Base-by-base conservation (phyloP, 371 early-diverging fungal genomes). In the Actinomortierella wolfii region DNA sequence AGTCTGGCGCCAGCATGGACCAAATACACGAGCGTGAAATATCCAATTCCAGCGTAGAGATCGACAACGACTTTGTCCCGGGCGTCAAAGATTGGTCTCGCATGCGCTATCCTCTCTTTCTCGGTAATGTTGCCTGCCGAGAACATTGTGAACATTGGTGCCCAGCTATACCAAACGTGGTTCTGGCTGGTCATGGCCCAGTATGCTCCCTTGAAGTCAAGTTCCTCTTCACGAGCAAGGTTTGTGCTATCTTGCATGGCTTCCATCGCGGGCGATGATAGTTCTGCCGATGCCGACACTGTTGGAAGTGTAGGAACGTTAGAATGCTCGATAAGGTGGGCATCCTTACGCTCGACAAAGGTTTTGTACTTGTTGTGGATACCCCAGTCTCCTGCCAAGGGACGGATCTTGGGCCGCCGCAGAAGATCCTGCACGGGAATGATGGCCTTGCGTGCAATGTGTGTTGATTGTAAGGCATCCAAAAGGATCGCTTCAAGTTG, bases 61-160 rank as follows among this genome's bases (percentile, higher is more conserved):
- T 80, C 80, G 21, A 80, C 68, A 8, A 80, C 74, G 1, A 56
- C 34, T 25, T 76, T 67, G 26, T 56, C 62, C 4, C 44, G 50
- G 24, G 64, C 61, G 39, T 66, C 64, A 57, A 67, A 79, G n/a
- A 68, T 52, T 0, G 76, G 65, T 23, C 63, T 59, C 25, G 67
- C 64, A 23, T 67, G 49, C 3, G 78, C 69, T 23, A 79, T 59
- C 8, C 80, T 62, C 29, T 68, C 64, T 53, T 79, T 78, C 43
- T 80, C 80, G 3, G 75, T 68, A 51, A 80, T 80, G 25, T 80
- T 80, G 25, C 80, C 80, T 2, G 76, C 64, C 0, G 69, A 75
- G 57, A 80, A 80, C 80, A 80, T 80, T 48, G 80, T 80, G 44
- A 69, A 70, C 61, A 76, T 58, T 24, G 80, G 80, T 18, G 77